phyloP scores from a whole-genome alignment of 352 stramenopile genomes.

The Discostella stelligera region DNA sequence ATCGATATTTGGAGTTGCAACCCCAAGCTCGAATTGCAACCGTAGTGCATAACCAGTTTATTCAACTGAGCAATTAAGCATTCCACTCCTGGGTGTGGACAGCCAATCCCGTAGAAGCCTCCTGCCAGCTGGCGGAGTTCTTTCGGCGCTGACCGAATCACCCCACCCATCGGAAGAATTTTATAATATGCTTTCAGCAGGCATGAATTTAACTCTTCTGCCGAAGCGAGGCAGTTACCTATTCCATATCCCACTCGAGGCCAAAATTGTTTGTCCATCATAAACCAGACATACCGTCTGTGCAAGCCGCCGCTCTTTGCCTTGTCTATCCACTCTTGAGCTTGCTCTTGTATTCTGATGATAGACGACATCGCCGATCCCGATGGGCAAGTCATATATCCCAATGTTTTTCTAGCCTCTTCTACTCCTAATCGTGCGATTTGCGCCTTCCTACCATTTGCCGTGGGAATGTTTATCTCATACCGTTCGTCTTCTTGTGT shows the following conservation, averaged over 20 bases:
- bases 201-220: not conserved
- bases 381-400: not conserved
- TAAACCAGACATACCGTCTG: too few relatives aligned
- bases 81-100: slow-evolving; percentile 2
- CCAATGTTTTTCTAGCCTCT: not conserved
- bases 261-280: not conserved
- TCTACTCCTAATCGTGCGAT: not conserved
- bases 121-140: not conserved
- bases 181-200: not conserved
- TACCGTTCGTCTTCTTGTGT: not conserved
- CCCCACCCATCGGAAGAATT: not conserved
- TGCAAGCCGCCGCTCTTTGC: not conserved
- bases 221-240: not conserved
- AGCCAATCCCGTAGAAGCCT: not conserved
- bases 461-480: not conserved
- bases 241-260: not conserved
- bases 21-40: not conserved
- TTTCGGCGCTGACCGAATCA: not conserved
- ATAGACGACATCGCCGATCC: not conserved
- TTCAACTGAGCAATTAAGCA: not conserved
- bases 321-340: not conserved
- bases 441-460: not conserved
- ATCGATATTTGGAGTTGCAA: slow-evolving; percentile 6
- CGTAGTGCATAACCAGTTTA: not conserved
- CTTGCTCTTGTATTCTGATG: not conserved